Conservation (phyloP, 164 flowering plant species). For the Stephania cephalantha region DNA sequence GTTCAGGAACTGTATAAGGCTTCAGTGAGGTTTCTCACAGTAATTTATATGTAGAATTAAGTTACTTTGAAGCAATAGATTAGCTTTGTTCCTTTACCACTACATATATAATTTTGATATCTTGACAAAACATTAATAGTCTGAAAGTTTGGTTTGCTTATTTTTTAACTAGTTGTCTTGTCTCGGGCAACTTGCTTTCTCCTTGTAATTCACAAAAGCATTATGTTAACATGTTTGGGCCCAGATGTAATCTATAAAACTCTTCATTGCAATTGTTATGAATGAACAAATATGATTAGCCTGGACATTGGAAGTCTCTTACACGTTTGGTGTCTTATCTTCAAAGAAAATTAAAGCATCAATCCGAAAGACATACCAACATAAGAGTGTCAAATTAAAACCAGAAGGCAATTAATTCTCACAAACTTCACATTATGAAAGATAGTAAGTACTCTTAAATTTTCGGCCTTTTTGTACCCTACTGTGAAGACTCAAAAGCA, state of each 20-base stretch:
- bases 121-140: neutral
- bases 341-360: constrained; percentile 2
- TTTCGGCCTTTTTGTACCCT: too few species aligned
- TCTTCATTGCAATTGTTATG: neutral
- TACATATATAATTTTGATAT: neutral
- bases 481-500: too few species aligned
- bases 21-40: too few species aligned
- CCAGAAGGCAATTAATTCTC: neutral
- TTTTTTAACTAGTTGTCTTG: neutral
- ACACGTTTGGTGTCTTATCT: neutral
- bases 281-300: neutral
- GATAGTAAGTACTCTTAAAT: too few species aligned
- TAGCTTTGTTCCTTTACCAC: neutral
- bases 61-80: neutral
- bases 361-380: neutral
- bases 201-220: neutral
- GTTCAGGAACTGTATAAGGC: too few species aligned
- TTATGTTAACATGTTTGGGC: neutral
- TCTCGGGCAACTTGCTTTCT: neutral
- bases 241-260: neutral
- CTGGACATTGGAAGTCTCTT: neutral
- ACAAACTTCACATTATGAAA: too few species aligned
- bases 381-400: neutral
- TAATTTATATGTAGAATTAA: neutral
- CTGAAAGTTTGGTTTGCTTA: neutral